Conservation (phyloP, 257 asterid genomes). For the Solanum neorickii region DNA sequence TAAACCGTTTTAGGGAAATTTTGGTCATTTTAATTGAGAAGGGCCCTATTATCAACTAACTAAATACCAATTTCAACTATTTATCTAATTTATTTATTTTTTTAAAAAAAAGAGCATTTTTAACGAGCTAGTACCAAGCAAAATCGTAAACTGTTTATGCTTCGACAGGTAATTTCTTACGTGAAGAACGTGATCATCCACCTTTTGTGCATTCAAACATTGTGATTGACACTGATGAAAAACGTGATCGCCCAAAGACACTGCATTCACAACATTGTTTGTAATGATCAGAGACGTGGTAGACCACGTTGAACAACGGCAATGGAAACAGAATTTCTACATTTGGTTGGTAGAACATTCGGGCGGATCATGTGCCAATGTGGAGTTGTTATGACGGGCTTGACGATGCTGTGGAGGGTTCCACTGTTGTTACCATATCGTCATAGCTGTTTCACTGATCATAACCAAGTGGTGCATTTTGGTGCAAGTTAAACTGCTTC, state of each 20-base stretch:
- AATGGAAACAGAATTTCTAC: constrained; percentile 77
- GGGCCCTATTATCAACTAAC: neutral
- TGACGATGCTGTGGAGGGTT: constrained; percentile 48
- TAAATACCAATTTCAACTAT: neutral
- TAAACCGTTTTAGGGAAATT: neutral
- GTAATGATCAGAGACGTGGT: constrained; percentile 29
- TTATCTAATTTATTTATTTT: no score
- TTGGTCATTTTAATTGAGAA: neutral
- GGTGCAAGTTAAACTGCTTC: constrained; percentile 50
- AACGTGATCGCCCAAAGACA: constrained; percentile 63
- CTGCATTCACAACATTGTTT: constrained; percentile 28
- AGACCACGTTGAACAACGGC: constrained; percentile 51
- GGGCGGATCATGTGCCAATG: constrained; percentile 89
- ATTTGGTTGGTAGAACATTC: constrained; percentile 42
- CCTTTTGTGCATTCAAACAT: constrained; percentile 42
- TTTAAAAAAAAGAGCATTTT: neutral
- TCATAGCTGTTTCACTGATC: constrained; percentile 70
- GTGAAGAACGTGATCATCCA: constrained; percentile 57
- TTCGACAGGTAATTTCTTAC: constrained; percentile 26
- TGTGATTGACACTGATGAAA: constrained; percentile 16
- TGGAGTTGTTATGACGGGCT: constrained; percentile 42
- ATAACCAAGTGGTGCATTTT: constrained; percentile 65
- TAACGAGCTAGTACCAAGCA: neutral
- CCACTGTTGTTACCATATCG: constrained; percentile 63
- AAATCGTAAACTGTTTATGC: no score